Evolutionary conservation across 495 filamentous ascomycete species (phyloP).

Genomic region (Pseudomonodictys pantanalensis): DNA sequence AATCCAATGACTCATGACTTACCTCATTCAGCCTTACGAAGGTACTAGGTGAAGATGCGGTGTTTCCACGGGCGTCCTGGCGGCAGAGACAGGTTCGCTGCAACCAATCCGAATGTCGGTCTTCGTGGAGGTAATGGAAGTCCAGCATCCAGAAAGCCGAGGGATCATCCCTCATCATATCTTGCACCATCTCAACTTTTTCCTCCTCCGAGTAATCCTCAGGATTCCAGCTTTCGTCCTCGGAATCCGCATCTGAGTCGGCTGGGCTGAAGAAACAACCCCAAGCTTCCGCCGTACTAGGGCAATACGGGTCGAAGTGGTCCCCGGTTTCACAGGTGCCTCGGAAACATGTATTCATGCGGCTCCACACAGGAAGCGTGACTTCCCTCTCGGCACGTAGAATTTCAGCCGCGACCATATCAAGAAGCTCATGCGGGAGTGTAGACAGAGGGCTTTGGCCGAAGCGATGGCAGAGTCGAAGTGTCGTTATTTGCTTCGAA

Average conservation of each 20-base stretch:
- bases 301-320: background rate
- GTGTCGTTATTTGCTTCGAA: background rate
- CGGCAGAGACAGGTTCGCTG: no score
- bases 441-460: background rate
- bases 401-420: background rate
- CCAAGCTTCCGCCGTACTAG: background rate
- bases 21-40: no score
- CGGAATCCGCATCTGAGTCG: background rate
- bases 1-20: no score
- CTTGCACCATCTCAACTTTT: background rate
- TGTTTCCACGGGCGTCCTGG: no score
- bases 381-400: background rate
- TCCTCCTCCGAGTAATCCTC: background rate
- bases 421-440: conserved; percentile 5
- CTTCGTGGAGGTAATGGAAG: no score
- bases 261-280: background rate
- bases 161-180: background rate
- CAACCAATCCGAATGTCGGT: no score
- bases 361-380: background rate
- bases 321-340: background rate
- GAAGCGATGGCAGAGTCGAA: conserved; percentile 8
- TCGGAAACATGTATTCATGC: background rate
- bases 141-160: no score
- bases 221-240: background rate
- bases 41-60: no score